A percentile compares a stretch with the other conserved stretches of the same genome.
Evolutionary conservation across 108 stramenopile species (phyloP).

Genomic region (Discostella pseudostelligera): DNA sequence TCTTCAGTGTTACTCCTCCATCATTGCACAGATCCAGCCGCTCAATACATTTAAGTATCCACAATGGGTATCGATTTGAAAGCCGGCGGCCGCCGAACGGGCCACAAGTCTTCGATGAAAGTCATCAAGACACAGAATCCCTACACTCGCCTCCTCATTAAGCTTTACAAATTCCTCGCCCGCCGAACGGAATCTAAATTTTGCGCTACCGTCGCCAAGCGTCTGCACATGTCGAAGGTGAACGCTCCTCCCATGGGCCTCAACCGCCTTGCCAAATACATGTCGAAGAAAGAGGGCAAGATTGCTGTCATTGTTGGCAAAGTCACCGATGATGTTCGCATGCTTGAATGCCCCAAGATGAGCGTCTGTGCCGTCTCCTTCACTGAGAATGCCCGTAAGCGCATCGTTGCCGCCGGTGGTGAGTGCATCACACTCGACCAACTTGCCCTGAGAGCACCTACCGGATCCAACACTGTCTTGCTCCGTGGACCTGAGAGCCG

Average conservation of each 20-base stretch:
- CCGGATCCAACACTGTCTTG: slow-evolving; percentile 95
- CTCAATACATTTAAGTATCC: background rate
- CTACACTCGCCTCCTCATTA: slow-evolving; percentile 97
- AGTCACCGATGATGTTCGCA: slow-evolving; percentile 98
- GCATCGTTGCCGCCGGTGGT: slow-evolving; percentile 97
- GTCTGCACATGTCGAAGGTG: slow-evolving; percentile 97
- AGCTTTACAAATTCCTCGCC: slow-evolving; percentile 97
- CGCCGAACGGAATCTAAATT: slow-evolving; percentile 98
- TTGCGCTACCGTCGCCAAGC: slow-evolving; percentile 93
- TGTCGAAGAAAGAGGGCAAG: slow-evolving; percentile 96
- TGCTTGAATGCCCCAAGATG: slow-evolving; percentile 93
- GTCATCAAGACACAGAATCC: slow-evolving; percentile 97
- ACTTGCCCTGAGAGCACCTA: slow-evolving; percentile 95
- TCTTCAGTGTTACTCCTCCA: too few relatives aligned
- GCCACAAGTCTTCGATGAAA: slow-evolving; percentile 96
- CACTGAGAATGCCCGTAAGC: slow-evolving; percentile 97
- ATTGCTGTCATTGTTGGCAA: slow-evolving; percentile 97
- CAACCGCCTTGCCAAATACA: slow-evolving; percentile 91
- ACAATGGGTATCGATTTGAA: slow-evolving; percentile 99
- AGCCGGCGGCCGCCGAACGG: slow-evolving; percentile 97
- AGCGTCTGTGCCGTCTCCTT: slow-evolving; percentile 96
- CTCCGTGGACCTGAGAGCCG: slow-evolving; percentile 98
- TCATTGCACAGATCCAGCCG: too few relatives aligned
- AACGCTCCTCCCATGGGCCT: slow-evolving; percentile 97
- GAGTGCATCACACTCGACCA: slow-evolving; percentile 99